Evolutionary conservation across 139 green algal genomes (phyloP).

Genomic region (Closterium sp.): DNA sequence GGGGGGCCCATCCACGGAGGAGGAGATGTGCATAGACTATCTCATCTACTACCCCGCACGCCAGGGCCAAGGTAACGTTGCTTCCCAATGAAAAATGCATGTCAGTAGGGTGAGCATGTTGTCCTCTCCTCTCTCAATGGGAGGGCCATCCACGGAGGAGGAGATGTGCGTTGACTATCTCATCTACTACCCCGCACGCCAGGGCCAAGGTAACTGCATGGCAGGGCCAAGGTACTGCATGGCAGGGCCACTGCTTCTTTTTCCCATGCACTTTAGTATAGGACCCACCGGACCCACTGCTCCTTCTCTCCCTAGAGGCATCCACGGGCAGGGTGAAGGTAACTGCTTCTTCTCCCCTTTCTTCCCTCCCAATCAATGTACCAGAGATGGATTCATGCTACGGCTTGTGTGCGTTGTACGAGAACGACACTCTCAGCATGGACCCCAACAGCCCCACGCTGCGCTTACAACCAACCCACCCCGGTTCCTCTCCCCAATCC

Average conservation of each 20-base stretch:
- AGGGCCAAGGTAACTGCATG: not conserved
- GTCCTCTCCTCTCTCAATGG: not conserved
- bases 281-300: too few species aligned
- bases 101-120: not conserved
- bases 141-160: not conserved
- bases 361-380: not conserved
- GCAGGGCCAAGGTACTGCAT: not conserved
- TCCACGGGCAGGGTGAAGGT: too few species aligned
- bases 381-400: not conserved
- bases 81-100: too few species aligned
- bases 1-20: not conserved
- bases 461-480: too few species aligned
- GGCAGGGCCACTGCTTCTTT: too few species aligned
- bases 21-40: not conserved
- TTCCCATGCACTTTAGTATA: too few species aligned
- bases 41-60: not conserved
- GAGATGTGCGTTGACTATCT: not conserved
- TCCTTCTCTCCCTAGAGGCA: too few species aligned
- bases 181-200: not conserved
- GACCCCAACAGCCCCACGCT: not conserved
- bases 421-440: not conserved
- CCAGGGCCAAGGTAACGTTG: not conserved
- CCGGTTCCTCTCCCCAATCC: too few species aligned
- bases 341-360: too few species aligned
- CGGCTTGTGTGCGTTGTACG: not conserved